Evolutionary conservation across 2,329 filamentous ascomycete genomes (phyloP), one percentile per base, ranked within the genome.

Genomic region (Tolypocladium capitatum): DNA sequence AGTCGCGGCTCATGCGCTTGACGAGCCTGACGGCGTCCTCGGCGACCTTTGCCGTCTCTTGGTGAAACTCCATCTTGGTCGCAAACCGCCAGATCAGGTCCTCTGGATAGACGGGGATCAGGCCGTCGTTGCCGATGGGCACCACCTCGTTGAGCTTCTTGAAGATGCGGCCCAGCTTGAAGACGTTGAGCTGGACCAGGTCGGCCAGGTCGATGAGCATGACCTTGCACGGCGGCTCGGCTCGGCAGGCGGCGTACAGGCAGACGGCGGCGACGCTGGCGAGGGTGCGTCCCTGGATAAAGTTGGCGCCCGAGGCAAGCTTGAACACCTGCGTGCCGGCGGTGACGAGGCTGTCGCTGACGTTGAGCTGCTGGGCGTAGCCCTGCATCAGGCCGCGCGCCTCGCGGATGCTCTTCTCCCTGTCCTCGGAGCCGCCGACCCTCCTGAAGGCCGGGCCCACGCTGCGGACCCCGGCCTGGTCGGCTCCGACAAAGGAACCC

Each of bases 131-230:
- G 54, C 86, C 79, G 24, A 86, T 73, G 43, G 82, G 82, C 33
- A 86, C 77, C 32, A 82, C 78, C 54, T 85, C 78, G 52, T 87
- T 77, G 48, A 94, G 75, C 35, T 81, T 81, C 63, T 94, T 94
- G 74, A 94, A 97, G 28, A 87, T 86, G 52, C 86, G 83, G 38
- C 92, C 92, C 14, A 98, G 76, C 52, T 86, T 84, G 68, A 94
- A 98, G 24, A 98, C 91, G 56, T 96, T 95, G 61, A 92, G 80
- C 69, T 78, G 76, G 48, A 74, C 70, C 51, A 91, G 75, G 61
- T 98, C 92, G 13, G 92, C 87, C 60, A 98, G 81, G 62, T 98
- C 92, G 63, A 98, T 97, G 40, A 98, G 75, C 84, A 98, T 90
- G 55, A 92, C 75, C 38, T 83, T 85, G 61, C 92, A 94, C 24